Base-by-base conservation (phyloP, 495 filamentous ascomycete genomes). In the Penicillium goetzii region DNA sequence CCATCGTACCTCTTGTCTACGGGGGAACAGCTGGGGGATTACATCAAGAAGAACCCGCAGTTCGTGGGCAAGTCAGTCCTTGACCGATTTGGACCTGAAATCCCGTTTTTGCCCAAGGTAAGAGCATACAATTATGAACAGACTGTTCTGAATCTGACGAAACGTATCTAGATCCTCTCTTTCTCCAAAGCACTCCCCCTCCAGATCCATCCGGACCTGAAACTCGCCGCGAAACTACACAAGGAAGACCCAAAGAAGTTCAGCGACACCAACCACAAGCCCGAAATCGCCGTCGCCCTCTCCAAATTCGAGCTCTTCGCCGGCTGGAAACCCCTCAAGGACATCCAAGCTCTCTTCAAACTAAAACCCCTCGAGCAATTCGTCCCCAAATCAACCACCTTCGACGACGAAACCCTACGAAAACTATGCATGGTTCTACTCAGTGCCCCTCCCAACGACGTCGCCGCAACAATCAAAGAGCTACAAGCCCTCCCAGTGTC, bases 261-360 rank as follows among this genome's bases (percentile, higher is more conserved):
- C 70, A 83, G 84, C 9, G 90, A 95, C 63, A 76, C 81, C 19
- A 94, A 92, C 72, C 89, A 93, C 75, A 93, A 94, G 72, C 90
- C 91, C 2, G 91, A 95, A 69, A 93, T 94, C 34, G 90, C 90
- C 5, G 78, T 95, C 15, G 89, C 90, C 0, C 74, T 93, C 0
- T 83, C 85, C n/a, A 83, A 86, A 19, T 93, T 94, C 68, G 90
- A 93, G 72, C 86, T 91, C 0, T 93, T 94, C 68, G 86, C 85
- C 17, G 90, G 90, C 51, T 94, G 85, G 77, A 92, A 92, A 63
- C 87, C 89, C 0, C 74, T 90, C 4, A 62, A 65, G 3, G 79
- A 88, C 21, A 88, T 95, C 45, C 65, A 84, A 41, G 66, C 76
- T 2, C 78, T 93, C 4, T 85, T 93, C 71, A 66, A 78, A 7